Conservation (phyloP, 352 stramenopile genomes). For the Pythium oligandrum region DNA sequence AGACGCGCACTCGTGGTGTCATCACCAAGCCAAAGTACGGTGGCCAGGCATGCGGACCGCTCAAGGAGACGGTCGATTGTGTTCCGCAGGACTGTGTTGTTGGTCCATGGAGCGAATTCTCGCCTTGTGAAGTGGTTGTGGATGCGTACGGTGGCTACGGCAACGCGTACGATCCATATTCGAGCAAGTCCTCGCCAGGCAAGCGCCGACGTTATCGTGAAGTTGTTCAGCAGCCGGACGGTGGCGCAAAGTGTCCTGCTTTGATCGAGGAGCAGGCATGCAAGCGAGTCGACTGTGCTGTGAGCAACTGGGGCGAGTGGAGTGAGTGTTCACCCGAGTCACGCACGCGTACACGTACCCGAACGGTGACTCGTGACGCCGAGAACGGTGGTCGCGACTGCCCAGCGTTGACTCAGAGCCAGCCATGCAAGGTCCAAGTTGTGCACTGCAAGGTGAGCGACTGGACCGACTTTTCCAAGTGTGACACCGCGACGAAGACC, state of each 20-base stretch:
- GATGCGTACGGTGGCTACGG: conserved; percentile 2
- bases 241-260: conserved; percentile 28
- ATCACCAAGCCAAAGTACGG: conserved; percentile 26
- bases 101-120: conserved; percentile 48
- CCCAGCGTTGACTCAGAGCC: conserved; percentile 7
- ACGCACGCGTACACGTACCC: conserved; percentile 22
- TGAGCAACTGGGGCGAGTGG: conserved; percentile 35
- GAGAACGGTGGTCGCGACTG: conserved; percentile 34
- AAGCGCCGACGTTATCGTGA: conserved; percentile 25
- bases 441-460: conserved; percentile 12
- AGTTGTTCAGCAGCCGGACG: conserved; percentile 32
- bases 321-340: conserved; percentile 21
- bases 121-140: conserved; percentile 26
- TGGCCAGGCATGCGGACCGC: conserved; percentile 25
- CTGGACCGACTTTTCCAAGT: conserved; percentile 15
- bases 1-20: conserved; percentile 29
- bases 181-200: background rate
- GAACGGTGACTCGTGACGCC: conserved; percentile 18
- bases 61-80: conserved; percentile 32
- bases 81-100: conserved; percentile 39
- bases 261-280: conserved; percentile 42
- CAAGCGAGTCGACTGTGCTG: conserved; percentile 35
- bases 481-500: conserved; percentile 7
- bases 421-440: background rate
- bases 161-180: background rate